A percentile compares a stretch with the other conserved stretches of the same genome.
Conservation (phyloP, 108 stramenopile species). For the Aurantiochytrium sp. region DNA sequence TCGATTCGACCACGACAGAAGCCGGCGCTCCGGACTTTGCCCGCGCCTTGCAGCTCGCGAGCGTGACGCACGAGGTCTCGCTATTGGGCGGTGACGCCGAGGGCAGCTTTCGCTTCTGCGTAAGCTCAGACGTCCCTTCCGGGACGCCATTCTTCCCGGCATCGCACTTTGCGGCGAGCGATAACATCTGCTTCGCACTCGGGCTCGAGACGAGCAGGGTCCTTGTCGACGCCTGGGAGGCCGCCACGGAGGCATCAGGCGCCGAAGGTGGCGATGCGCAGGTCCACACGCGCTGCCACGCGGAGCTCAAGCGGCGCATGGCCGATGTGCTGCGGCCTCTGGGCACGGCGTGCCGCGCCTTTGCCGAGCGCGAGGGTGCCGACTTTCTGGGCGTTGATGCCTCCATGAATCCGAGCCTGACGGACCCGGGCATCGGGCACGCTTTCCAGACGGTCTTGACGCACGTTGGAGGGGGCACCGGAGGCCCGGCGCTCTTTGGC, state of each 20-base stretch:
- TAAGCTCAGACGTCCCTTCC: neutral
- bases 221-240: neutral
- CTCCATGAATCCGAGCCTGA: conserved; percentile 33
- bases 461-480: neutral
- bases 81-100: neutral
- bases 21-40: neutral
- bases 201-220: conserved; percentile 27
- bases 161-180: neutral
- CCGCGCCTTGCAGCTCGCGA: neutral
- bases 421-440: neutral
- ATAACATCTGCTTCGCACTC: neutral
- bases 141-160: conserved; percentile 42
- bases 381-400: conserved; percentile 17
- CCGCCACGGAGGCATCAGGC: neutral
- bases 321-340: neutral
- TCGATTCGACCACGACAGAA: neutral
- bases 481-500: neutral
- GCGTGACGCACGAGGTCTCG: neutral
- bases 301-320: neutral
- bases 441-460: neutral
- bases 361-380: neutral
- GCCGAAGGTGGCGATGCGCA: neutral
- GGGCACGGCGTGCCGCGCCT: neutral
- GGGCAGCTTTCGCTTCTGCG: conserved; percentile 38
- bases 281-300: neutral